Base-by-base conservation (phyloP, 305 asterid species). In the Salvia sclarea region DNA sequence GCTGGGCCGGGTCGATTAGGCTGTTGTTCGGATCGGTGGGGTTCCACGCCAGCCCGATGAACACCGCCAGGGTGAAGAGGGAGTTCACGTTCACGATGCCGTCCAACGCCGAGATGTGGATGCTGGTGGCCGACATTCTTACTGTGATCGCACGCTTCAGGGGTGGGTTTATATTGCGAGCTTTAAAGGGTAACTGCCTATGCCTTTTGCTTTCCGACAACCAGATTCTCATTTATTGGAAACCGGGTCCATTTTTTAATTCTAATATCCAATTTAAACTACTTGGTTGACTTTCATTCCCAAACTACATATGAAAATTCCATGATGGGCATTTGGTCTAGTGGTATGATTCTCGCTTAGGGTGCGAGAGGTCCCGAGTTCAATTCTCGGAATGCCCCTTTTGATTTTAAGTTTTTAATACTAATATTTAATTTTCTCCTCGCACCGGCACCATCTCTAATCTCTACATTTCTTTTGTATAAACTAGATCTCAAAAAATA, bases 341-440 rank as follows among this genome's bases (percentile, higher is more conserved):
- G 73, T 68, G 73, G 73, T 57, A 57, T 68, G 73, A 68, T 68
- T 68, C 73, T 68, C 66, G 66, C 73, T 68, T 68, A 43, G 74
- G 74, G 74, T 59, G 74, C 61, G 64, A 70, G 75, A 83, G 90
- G 97, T 86, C 95, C 95, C 88, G 85, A 83, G 88, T 88, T 92
- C 85, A 79, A 90, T 88, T 90, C 98, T 86, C 88, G 88, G 96
- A 84, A 87, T 83, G 96, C 91, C n/a, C n/a, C n/a, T n/a, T n/a
- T n/a, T n/a, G n/a, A n/a, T n/a, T n/a, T n/a, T n/a, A n/a, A n/a
- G n/a, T n/a, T n/a, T n/a, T n/a, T n/a, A n/a, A n/a, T n/a, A n/a
- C n/a, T n/a, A n/a, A n/a, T n/a, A n/a, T n/a, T n/a, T n/a, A n/a
- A n/a, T n/a, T n/a, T n/a, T n/a, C n/a, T n/a, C n/a, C n/a, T n/a